Base-by-base conservation (phyloP, 1,284 basidiomycete species). In the Irpex sp. region DNA sequence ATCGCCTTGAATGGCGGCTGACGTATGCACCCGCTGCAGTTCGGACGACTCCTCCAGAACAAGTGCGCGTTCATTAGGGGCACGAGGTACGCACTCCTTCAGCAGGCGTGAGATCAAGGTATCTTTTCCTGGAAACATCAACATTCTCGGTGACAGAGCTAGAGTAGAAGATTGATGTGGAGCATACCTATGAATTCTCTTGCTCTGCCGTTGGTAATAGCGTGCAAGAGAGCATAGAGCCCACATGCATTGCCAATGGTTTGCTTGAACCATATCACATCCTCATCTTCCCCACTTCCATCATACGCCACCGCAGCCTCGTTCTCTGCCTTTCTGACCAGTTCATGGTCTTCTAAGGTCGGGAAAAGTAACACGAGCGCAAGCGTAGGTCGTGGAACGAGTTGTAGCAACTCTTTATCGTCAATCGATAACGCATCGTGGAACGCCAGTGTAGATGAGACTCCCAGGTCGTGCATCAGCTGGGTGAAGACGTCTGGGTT, bases 221-320 rank as follows among this genome's bases (percentile, higher is more conserved):
- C 66, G 42, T 72, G 71, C 43, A 72, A 66, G n/a, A 72, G 63
- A 11, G 68, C 71, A 42, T 70, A 72, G 18, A 72, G 49, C 6
- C 71, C 71, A 27, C 71, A 72, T 6, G 71, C 71, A 42, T 72
- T 72, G 66, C 69, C 45, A n/a, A 70, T 72, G 27, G 68, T 72
- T 68, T 72, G 71, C 60, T 66, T 72, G 58, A 62, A 72, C 71
- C 71, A 72, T 4, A 72, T 38, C 9, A 67, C 54, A 24, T 59
- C 56, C 63, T 72, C 71, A 1, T 60, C 65, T 6, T 59, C 65
- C 24, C 71, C 71, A 13, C 10, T 54, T 24, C 68, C 71, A 27
- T 27, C 45, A 43, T 72, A 72, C 13, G 38, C 38, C 13, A 18
- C 44, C 11, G 58, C 13, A 6, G 15, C n/a, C 10, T 49, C 59